A percentile compares a stretch with the other conserved stretches of the same genome.
These are phyloP conservation scores for Waltiozyma sp. DNA, from an alignment of 1,139 yeast genomes.

Conservation along the genomic window DNA sequence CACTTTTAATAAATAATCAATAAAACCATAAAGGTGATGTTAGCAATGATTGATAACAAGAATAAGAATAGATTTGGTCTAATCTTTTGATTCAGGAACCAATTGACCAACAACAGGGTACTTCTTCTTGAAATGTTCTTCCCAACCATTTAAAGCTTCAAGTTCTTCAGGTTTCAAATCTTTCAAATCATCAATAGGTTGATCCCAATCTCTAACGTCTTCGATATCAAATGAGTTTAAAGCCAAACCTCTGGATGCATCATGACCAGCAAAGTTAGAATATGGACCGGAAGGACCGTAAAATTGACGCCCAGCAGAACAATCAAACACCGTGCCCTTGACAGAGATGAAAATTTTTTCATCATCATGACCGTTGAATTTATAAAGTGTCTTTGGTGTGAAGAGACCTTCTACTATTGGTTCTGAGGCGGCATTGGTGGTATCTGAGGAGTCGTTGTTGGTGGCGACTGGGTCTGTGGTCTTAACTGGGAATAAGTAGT, in stretches of 20 bases:
- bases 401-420: slow-evolving; percentile 71
- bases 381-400: slow-evolving; percentile 64
- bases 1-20: no score
- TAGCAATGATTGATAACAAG: no score
- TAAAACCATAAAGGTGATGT: not conserved
- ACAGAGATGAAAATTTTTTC: slow-evolving; percentile 76
- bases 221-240: slow-evolving; percentile 72
- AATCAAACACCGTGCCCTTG: slow-evolving; percentile 79
- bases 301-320: slow-evolving; percentile 67
- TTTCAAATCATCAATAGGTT: slow-evolving; percentile 61
- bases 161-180: slow-evolving; percentile 54
- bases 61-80: not conserved
- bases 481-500: slow-evolving; percentile 27
- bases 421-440: slow-evolving; percentile 19
- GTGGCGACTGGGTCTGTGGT: slow-evolving; percentile 25
- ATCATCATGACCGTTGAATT: slow-evolving; percentile 71
- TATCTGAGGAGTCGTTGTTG: slow-evolving; percentile 13
- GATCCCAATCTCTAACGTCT: slow-evolving; percentile 44
- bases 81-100: slow-evolving; percentile 15
- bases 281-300: slow-evolving; percentile 98
- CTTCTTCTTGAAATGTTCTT: slow-evolving; percentile 67
- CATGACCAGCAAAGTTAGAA: slow-evolving; percentile 91
- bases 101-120: slow-evolving; percentile 61
- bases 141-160: slow-evolving; percentile 77
- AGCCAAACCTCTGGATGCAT: slow-evolving; percentile 92